Percentiles rank a stretch among this genome's conserved stretches.
phyloP scores from a whole-genome alignment of 2,329 filamentous ascomycete species.

The Lachnellula arida region DNA sequence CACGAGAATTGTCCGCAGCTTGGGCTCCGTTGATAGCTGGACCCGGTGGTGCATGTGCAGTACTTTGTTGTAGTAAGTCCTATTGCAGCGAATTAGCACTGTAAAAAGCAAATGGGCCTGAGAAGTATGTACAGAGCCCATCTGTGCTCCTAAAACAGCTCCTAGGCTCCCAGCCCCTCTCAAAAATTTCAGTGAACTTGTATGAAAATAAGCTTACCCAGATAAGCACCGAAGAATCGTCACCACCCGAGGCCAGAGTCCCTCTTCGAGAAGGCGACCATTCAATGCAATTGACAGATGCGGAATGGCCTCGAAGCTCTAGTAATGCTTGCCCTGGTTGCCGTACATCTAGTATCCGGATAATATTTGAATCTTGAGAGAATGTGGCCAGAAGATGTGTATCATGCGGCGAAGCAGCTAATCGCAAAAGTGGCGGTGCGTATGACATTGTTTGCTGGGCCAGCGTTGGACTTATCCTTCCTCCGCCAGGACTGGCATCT shows the following conservation, averaged over 20 bases:
- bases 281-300: slow-evolving; percentile 86
- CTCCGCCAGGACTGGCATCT: slow-evolving; percentile 48
- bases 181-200: too few relatives aligned
- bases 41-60: slow-evolving; percentile 26
- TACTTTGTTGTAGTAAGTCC: slow-evolving; percentile 40
- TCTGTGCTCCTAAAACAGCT: too few relatives aligned
- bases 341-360: slow-evolving; percentile 92
- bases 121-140: too few relatives aligned
- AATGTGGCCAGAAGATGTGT: slow-evolving; percentile 96
- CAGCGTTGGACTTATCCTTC: slow-evolving; percentile 67
- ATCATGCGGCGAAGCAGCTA: slow-evolving; percentile 91
- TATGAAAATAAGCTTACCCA: slow-evolving; percentile 52
- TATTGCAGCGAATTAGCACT: too few relatives aligned
- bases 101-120: too few relatives aligned
- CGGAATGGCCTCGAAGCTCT: slow-evolving; percentile 84
- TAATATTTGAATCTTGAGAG: slow-evolving; percentile 84
- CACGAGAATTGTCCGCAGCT: slow-evolving; percentile 53
- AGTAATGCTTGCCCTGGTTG: slow-evolving; percentile 94
- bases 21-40: slow-evolving; percentile 46
- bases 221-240: slow-evolving; percentile 85
- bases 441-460: slow-evolving; percentile 73
- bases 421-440: slow-evolving; percentile 70
- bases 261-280: slow-evolving; percentile 88
- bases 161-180: too few relatives aligned
- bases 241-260: slow-evolving; percentile 83